Base-by-base conservation (phyloP, 768 basidiomycete species). In the Hypholoma sublateritium region DNA sequence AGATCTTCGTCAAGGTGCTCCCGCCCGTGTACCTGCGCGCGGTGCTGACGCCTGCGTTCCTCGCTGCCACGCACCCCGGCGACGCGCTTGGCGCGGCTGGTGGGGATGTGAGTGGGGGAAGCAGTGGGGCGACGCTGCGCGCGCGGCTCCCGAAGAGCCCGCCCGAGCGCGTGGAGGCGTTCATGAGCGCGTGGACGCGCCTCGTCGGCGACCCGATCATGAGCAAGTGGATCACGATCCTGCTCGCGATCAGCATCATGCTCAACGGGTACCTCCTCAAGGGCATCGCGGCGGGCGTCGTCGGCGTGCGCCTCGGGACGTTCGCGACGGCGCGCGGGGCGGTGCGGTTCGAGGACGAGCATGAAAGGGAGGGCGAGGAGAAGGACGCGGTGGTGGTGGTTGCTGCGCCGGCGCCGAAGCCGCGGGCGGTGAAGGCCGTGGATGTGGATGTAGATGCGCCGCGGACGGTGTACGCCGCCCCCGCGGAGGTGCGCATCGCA, bases 141-240 rank as follows among this genome's bases (percentile, higher is more conserved):
- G 49, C 54, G 17, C 19, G 54, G 46, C 25, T 58, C 19, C 47
- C 50, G n/a, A 49, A 58, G 55, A 50, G 59, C 62, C 62, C 80
- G 3, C 77, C 74, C 22, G 85, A 87, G 56, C 74, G 83, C 19
- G 74, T 96, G 53, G 93, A 95, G 58, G 80, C 83, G 58, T 95
- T 95, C 78, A 91, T 97, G 90, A 84, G 84, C 42, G 81, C 84
- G 3, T 98, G 95, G 95, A 92, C 93, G 8, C 75, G 78, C 13
- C 86, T 98, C 61, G 93, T 98, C 50, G 94, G 94, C 36, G 96
- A 99, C 67, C 96, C 96, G 1, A 84, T 98, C 50, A 74, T 98
- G 59, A 88, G 85, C 65, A 98, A 98, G 75, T 95, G 93, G 90
- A 95, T 98, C 68, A 91, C 98, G 48, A 80, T 92, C 55, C 79